Conservation (phyloP, 148 eudicot genomes). For the Silene conica region DNA sequence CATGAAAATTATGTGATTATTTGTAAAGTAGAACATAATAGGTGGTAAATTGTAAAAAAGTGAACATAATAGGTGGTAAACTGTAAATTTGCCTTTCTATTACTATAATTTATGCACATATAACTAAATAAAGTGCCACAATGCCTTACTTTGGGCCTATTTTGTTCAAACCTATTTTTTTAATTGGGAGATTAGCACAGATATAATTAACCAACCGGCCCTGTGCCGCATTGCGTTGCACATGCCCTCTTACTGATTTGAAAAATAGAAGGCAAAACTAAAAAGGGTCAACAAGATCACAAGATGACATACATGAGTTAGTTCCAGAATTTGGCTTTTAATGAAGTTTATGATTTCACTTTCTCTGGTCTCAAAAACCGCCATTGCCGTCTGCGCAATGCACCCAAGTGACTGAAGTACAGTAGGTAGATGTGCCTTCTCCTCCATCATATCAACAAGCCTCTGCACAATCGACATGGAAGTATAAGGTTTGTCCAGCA, state of each 20-base stretch:
- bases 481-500: background rate
- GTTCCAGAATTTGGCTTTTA: constrained; percentile 54
- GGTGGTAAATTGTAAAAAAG: too few species aligned
- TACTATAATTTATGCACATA: background rate
- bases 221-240: too few species aligned
- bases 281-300: constrained; percentile 9
- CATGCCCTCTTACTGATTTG: background rate
- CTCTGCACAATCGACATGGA: constrained; percentile 48
- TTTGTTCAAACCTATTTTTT: background rate
- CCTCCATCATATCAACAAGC: constrained; percentile 93
- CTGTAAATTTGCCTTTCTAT: too few species aligned
- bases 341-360: constrained; percentile 72
- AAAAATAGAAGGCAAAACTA: background rate
- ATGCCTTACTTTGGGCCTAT: background rate
- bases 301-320: constrained; percentile 53
- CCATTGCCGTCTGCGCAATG: constrained; percentile 95
- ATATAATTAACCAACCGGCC: background rate
- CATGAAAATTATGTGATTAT: too few species aligned
- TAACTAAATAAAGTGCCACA: background rate
- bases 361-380: constrained; percentile 95
- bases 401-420: constrained; percentile 95
- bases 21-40: too few species aligned
- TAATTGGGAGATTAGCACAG: background rate
- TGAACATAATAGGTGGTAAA: too few species aligned
- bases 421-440: constrained; percentile 77